phyloP scores from a whole-genome alignment of 2,329 filamentous ascomycete genomes.

The Talaromyces albobiverticillius region DNA sequence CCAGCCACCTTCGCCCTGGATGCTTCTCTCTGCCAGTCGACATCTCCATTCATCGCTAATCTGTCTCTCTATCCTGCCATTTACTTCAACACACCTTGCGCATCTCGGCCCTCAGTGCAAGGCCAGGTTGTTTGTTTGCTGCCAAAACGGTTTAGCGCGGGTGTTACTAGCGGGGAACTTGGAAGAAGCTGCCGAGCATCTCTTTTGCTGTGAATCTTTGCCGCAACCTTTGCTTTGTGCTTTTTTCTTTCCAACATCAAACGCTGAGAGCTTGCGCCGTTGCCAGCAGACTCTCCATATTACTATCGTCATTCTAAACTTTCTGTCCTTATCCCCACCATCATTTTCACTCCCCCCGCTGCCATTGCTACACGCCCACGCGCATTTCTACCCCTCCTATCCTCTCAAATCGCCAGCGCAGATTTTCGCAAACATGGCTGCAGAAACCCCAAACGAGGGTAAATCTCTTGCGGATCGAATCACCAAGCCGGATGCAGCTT shows the following conservation, averaged over 20 bases:
- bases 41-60: too few relatives aligned
- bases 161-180: not conserved
- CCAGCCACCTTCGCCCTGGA: not conserved
- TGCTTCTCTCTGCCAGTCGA: too few relatives aligned
- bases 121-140: conserved; percentile 2
- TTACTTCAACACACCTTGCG: too few relatives aligned
- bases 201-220: conserved; percentile 5
- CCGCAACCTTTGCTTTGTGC: not conserved
- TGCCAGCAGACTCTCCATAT: not conserved
- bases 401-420: not conserved
- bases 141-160: conserved; percentile 11
- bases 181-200: conserved; percentile 9
- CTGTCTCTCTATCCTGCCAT: too few relatives aligned
- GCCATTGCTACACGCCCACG: not conserved
- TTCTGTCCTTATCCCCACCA: not conserved
- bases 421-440: conserved; percentile 33
- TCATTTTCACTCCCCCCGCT: not conserved
- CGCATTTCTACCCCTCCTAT: conserved; percentile 11
- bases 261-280: not conserved
- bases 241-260: not conserved
- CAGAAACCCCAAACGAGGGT: conserved; percentile 31
- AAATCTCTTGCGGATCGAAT: conserved; percentile 50
- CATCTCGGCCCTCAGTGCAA: too few relatives aligned
- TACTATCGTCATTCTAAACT: not conserved
- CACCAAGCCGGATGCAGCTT: conserved; percentile 37